These are phyloP conservation scores for Mikania micrantha DNA, from an alignment of 129 eudicot species.

Conservation along the genomic window DNA sequence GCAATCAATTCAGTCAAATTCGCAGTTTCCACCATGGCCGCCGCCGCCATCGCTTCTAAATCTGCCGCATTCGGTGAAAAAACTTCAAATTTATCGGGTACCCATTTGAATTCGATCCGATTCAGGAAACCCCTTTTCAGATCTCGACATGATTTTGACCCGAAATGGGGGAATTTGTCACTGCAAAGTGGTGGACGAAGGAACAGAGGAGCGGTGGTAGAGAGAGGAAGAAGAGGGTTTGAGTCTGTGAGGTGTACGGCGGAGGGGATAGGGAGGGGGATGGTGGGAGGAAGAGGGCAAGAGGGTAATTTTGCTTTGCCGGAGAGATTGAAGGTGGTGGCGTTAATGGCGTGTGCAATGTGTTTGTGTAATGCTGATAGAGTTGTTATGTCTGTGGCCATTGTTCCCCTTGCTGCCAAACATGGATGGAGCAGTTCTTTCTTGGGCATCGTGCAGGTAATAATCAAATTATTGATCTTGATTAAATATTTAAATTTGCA, in stretches of 20 bases:
- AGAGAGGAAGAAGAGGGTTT: slow-evolving; percentile 15
- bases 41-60: slow-evolving; percentile 26
- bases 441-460: slow-evolving; percentile 92
- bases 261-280: slow-evolving; percentile 67
- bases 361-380: slow-evolving; percentile 94
- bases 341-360: slow-evolving; percentile 80
- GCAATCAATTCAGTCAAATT: not conserved
- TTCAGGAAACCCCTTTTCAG: slow-evolving; percentile 35
- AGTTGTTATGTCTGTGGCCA: slow-evolving; percentile 92
- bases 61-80: slow-evolving; percentile 22
- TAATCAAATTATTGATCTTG: no score
- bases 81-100: slow-evolving; percentile 12
- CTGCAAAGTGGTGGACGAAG: slow-evolving; percentile 25
- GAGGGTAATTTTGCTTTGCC: slow-evolving; percentile 39
- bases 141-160: slow-evolving; percentile 15
- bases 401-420: slow-evolving; percentile 87
- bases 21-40: slow-evolving; percentile 25
- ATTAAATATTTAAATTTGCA: no score
- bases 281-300: slow-evolving; percentile 43
- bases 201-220: slow-evolving; percentile 7
- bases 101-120: slow-evolving; percentile 30
- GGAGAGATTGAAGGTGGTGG: slow-evolving; percentile 86
- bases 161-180: slow-evolving; percentile 28
- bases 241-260: slow-evolving; percentile 56
- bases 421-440: slow-evolving; percentile 89